Conservation (phyloP, 108 stramenopile species). For the Cafeteria roenbergensis region DNA sequence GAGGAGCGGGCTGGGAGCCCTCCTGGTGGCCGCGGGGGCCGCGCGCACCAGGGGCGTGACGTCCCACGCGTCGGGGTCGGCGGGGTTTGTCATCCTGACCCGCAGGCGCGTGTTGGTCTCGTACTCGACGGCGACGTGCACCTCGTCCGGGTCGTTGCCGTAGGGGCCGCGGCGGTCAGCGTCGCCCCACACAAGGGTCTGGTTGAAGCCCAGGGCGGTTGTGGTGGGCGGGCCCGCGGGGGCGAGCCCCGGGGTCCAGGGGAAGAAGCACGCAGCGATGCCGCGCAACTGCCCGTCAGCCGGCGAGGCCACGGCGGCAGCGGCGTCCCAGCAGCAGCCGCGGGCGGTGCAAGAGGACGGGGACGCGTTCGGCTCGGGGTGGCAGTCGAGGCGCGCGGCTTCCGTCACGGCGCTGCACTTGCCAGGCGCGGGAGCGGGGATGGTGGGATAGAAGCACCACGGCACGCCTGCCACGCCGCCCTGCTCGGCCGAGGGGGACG, state of each 20-base stretch:
- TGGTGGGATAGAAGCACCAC: slow-evolving; percentile 4
- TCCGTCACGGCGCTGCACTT: not conserved
- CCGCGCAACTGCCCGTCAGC: no score
- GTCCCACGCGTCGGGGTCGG: not conserved
- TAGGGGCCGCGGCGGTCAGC: not conserved
- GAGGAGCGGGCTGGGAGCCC: not conserved
- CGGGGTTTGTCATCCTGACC: not conserved
- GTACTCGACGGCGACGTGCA: not conserved
- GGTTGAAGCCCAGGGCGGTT: not conserved
- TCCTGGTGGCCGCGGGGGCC: not conserved
- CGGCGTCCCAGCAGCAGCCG: slow-evolving; percentile 5
- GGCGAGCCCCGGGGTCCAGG: not conserved
- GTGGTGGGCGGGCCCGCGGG: not conserved
- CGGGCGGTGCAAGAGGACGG: not conserved
- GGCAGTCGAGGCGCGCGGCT: not conserved
- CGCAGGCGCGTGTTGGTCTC: slow-evolving; percentile 2
- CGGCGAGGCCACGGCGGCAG: no score
- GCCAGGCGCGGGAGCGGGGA: not conserved
- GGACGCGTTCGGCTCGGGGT: not conserved
- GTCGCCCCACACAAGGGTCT: not conserved
- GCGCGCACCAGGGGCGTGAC: not conserved
- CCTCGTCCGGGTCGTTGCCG: not conserved
- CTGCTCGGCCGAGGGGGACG: not conserved
- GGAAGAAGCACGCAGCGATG: slow-evolving; percentile 1
- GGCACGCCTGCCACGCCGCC: no score